Evolutionary conservation across 164 flowering plant genomes (phyloP).

Genomic region (grape (Vitis vinifera)): DNA sequence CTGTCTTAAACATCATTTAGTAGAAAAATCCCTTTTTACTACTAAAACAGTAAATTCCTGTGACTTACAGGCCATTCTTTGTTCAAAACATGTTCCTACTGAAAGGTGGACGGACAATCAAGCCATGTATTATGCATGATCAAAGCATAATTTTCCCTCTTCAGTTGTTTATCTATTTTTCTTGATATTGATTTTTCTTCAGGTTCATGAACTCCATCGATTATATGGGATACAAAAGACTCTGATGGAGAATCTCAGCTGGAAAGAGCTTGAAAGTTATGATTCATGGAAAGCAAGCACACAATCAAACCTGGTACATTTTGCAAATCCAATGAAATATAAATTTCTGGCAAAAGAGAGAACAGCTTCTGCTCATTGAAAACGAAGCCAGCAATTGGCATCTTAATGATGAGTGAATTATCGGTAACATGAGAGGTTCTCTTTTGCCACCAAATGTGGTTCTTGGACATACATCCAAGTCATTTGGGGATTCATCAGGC

Average conservation of each 20-base stretch:
- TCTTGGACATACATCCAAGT: not conserved
- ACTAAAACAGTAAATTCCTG: too few relatives aligned
- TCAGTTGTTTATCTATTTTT: not conserved
- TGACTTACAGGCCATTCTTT: too few relatives aligned
- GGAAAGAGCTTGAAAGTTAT: slow-evolving; percentile 19
- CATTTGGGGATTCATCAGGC: not conserved
- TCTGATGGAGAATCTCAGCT: slow-evolving; percentile 35
- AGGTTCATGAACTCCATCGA: slow-evolving; percentile 60
- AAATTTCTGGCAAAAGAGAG: slow-evolving; percentile 7
- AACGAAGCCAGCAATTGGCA: not conserved
- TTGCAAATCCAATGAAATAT: slow-evolving; percentile 5
- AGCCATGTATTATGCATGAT: not conserved
- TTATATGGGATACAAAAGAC: slow-evolving; percentile 36
- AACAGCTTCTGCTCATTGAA: slow-evolving; percentile 16
- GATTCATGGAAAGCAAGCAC: slow-evolving; percentile 12
- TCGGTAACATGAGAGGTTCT: too few relatives aligned
- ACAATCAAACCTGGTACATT: slow-evolving; percentile 11
- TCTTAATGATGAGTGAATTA: too few relatives aligned
- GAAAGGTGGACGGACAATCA: too few relatives aligned
- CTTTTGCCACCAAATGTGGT: too few relatives aligned
- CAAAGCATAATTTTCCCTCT: not conserved
- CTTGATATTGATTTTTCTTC: not conserved
- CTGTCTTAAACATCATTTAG: too few relatives aligned
- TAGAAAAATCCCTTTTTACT: too few relatives aligned
- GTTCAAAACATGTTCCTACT: too few relatives aligned